Conservation (phyloP, 2,329 filamentous ascomycete species). For the Fusarium armeniacum region DNA sequence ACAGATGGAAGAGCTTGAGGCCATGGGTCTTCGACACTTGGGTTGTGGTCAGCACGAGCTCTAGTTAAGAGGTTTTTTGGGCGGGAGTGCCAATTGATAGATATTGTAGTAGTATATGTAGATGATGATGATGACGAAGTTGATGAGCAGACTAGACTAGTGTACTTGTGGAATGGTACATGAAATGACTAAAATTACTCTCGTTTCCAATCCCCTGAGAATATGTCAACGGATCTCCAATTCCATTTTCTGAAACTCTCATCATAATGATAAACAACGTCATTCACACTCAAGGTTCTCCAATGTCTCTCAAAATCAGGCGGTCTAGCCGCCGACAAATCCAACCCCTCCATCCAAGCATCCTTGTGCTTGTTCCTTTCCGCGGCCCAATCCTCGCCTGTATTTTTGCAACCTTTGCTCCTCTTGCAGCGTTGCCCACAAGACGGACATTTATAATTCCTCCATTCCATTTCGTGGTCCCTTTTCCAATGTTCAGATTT, state of each 20-base stretch:
- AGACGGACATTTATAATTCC: background rate
- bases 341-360: background rate
- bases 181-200: background rate
- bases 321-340: background rate
- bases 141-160: too few species aligned
- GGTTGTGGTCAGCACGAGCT: conserved; percentile 52
- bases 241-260: conserved; percentile 5
- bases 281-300: conserved; percentile 5
- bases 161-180: too few species aligned
- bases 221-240: conserved; percentile 22
- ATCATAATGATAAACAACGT: background rate
- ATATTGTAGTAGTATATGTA: too few species aligned
- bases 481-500: conserved; percentile 11
- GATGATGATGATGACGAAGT: too few species aligned
- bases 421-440: conserved; percentile 17
- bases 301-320: conserved; percentile 23
- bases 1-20: conserved; percentile 53
- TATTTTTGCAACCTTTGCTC: background rate
- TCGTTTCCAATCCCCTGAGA: background rate
- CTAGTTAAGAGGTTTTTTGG: background rate
- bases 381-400: conserved; percentile 4
- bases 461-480: background rate
- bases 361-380: background rate
- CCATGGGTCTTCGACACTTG: conserved; percentile 54
- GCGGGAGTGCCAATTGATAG: background rate